A percentile compares a stretch with the other conserved stretches of the same genome.
Conservation (phyloP, 805 yeast species). For the Vanderwaltozyma tropicalis region DNA sequence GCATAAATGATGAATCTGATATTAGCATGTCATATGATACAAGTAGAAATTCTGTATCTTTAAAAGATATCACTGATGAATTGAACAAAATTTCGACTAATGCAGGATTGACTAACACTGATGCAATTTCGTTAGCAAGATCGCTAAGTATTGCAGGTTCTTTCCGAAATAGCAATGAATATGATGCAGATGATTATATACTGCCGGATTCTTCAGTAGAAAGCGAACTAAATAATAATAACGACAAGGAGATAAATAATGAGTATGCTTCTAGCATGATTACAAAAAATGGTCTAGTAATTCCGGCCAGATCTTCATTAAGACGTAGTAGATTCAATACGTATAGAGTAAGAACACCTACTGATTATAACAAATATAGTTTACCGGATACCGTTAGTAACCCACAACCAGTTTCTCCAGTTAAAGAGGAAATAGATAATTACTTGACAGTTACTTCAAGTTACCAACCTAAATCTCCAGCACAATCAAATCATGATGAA, state of each 20-base stretch:
- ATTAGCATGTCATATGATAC: neutral
- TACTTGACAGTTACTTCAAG: too few relatives aligned
- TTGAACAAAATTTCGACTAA: conserved; percentile 57
- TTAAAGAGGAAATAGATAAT: neutral
- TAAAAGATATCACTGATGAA: conserved; percentile 62
- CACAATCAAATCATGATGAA: neutral
- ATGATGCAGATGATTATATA: conserved; percentile 1
- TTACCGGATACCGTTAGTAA: too few relatives aligned
- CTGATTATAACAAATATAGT: too few relatives aligned
- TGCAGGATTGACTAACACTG: conserved; percentile 68
- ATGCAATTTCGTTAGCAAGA: conserved; percentile 72
- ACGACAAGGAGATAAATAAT: too few relatives aligned
- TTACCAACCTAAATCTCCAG: neutral
- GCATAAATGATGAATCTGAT: neutral
- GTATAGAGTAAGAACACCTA: conserved; percentile 31
- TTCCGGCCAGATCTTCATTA: conserved; percentile 28
- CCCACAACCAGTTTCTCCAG: neutral
- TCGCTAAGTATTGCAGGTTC: conserved; percentile 61
- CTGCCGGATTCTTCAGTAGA: neutral
- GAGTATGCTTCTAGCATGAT: conserved; percentile 19
- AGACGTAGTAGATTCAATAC: conserved; percentile 44
- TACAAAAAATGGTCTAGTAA: conserved; percentile 19
- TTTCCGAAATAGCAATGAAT: conserved; percentile 25
- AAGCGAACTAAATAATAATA: neutral
- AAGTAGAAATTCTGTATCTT: conserved; percentile 36